A percentile compares a stretch with the other conserved stretches of the same genome.
Conservation (phyloP, 495 filamentous ascomycete species). For the Penicillium arizonense region DNA sequence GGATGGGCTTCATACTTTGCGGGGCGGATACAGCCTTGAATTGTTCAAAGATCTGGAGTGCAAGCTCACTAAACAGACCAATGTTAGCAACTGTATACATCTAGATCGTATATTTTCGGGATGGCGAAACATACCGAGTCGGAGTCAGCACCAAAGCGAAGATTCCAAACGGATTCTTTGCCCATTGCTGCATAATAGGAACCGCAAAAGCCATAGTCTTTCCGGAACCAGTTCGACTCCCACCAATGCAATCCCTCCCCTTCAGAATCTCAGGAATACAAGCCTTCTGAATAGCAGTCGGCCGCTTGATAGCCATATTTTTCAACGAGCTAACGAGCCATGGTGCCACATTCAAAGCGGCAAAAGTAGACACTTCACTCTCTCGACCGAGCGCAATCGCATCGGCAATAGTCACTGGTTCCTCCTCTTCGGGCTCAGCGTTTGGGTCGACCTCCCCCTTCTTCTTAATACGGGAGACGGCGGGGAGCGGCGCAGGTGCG, state of each 20-base stretch:
- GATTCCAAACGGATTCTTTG: slow-evolving; percentile 86
- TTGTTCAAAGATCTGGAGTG: slow-evolving; percentile 94
- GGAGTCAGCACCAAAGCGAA: slow-evolving; percentile 89
- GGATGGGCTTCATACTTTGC: slow-evolving; percentile 76
- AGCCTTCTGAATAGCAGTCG: slow-evolving; percentile 87
- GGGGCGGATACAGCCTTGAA: slow-evolving; percentile 86
- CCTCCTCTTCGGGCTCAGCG: slow-evolving; percentile 26
- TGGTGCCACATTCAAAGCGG: slow-evolving; percentile 69
- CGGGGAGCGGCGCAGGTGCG: slow-evolving; percentile 40
- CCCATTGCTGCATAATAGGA: slow-evolving; percentile 91
- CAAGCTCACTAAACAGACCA: slow-evolving; percentile 64
- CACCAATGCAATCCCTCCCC: slow-evolving; percentile 90
- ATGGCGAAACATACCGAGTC: slow-evolving; percentile 57
- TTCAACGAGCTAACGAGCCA: slow-evolving; percentile 87
- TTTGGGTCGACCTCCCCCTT: slow-evolving; percentile 24
- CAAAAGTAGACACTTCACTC: slow-evolving; percentile 62
- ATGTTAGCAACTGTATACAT: background rate
- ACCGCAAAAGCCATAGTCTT: slow-evolving; percentile 97
- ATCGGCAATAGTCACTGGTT: slow-evolving; percentile 42
- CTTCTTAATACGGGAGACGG: slow-evolving; percentile 46
- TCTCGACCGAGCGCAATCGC: slow-evolving; percentile 43
- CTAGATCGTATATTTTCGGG: background rate
- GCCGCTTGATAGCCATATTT: slow-evolving; percentile 83
- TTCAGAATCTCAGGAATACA: slow-evolving; percentile 90
- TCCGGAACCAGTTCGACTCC: slow-evolving; percentile 92